Conservation (phyloP, 768 basidiomycete genomes). For the Podaxis mareebaensis region DNA sequence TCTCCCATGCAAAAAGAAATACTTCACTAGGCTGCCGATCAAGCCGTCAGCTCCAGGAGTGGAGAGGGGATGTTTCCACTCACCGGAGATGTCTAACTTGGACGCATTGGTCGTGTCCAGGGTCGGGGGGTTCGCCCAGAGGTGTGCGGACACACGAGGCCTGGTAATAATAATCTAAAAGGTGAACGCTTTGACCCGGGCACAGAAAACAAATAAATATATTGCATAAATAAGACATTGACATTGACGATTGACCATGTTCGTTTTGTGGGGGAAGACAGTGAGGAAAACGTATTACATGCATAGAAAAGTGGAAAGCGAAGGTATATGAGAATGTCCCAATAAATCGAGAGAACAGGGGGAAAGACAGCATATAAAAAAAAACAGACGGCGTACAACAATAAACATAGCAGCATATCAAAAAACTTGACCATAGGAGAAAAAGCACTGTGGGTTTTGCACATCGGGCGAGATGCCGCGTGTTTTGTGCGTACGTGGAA, state of each 20-base stretch:
- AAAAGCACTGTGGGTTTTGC: background rate
- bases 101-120: background rate
- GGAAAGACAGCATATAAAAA: background rate
- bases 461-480: background rate
- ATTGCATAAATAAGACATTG: conserved; percentile 8
- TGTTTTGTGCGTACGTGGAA: background rate
- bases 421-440: background rate
- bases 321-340: background rate
- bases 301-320: background rate
- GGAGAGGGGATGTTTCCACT: background rate
- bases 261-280: background rate
- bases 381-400: background rate
- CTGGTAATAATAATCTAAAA: too few relatives aligned
- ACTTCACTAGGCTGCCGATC: background rate
- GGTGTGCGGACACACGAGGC: too few relatives aligned
- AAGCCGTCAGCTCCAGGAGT: background rate
- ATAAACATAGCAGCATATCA: conserved; percentile 14
- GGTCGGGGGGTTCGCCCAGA: too few relatives aligned
- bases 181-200: background rate
- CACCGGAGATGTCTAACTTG: too few relatives aligned
- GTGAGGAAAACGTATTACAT: background rate
- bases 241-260: background rate
- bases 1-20: background rate
- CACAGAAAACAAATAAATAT: conserved; percentile 7
- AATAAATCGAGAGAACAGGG: background rate